Percentiles rank a stretch among this genome's conserved stretches.
Conservation (phyloP, 2,329 filamentous ascomycete genomes). For the Fusarium liriodendri region DNA sequence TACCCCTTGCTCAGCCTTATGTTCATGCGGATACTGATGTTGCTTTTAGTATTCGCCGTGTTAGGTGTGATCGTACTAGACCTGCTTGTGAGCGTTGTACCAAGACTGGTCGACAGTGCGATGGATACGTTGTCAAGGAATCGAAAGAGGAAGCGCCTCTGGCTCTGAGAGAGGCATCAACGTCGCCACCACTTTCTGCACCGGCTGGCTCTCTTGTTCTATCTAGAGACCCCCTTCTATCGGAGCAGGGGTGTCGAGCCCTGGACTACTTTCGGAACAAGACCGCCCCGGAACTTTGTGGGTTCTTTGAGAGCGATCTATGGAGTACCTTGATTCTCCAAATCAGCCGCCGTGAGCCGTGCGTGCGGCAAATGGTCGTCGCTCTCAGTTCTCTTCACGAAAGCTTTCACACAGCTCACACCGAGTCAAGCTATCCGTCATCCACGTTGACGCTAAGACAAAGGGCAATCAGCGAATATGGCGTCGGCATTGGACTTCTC, state of each 20-base stretch:
- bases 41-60: constrained; percentile 23
- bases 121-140: background rate
- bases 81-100: constrained; percentile 2
- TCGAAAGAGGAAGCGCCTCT: background rate
- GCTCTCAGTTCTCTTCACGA: constrained; percentile 30
- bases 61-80: constrained; percentile 25
- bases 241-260: constrained; percentile 6
- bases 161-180: background rate
- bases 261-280: constrained; percentile 27
- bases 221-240: background rate
- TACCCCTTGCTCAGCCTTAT: background rate
- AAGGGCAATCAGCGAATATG: constrained; percentile 20
- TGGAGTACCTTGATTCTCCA: constrained; percentile 30
- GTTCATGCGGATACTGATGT: background rate
- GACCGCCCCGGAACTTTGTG: constrained; percentile 24
- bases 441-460: background rate
- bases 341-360: constrained; percentile 28
- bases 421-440: background rate
- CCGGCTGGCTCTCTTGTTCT: background rate
- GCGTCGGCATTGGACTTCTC: constrained; percentile 13
- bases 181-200: background rate
- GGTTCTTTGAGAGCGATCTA: constrained; percentile 31
- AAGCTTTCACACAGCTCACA: constrained; percentile 20
- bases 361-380: constrained; percentile 29
- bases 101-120: background rate